phyloP scores from a whole-genome alignment of 106 monocot species.

The Narthecium ossifragum region DNA sequence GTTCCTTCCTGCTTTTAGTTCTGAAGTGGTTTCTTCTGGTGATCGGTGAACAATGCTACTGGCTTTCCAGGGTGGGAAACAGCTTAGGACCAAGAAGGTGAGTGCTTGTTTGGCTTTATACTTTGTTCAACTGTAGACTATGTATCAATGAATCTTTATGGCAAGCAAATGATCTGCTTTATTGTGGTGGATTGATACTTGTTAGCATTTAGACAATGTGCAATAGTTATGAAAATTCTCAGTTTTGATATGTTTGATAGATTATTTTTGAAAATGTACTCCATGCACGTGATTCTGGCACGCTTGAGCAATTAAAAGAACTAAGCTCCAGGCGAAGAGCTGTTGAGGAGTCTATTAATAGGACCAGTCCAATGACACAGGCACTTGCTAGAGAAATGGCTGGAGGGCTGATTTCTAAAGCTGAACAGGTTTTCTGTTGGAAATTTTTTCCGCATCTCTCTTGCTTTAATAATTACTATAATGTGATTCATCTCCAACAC shows the following conservation, averaged over 20 bases:
- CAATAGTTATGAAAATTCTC: no score
- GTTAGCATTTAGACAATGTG: no score
- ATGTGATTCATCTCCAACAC: not conserved
- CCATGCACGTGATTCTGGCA: constrained; percentile 11
- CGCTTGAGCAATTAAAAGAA: constrained; percentile 23
- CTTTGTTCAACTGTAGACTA: not conserved
- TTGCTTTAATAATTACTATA: not conserved
- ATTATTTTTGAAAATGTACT: constrained; percentile 13
- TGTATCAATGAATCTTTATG: not conserved
- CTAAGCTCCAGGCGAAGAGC: constrained; percentile 16
- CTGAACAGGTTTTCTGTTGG: constrained; percentile 7
- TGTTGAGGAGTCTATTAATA: constrained; percentile 24
- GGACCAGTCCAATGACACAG: constrained; percentile 16
- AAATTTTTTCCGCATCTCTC: not conserved
- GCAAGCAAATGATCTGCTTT: not conserved
- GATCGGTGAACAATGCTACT: not conserved
- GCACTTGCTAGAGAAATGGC: constrained; percentile 30
- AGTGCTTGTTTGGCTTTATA: not conserved
- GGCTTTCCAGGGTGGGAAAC: not conserved
- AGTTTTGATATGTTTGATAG: constrained; percentile 12
- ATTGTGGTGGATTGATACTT: not conserved
- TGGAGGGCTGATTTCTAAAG: constrained; percentile 15
- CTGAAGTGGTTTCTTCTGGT: not conserved
- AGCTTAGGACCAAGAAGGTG: constrained; percentile 4
- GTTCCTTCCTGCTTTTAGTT: no score